Conservation (phyloP, 768 basidiomycete species). For the Serendipita indica region DNA sequence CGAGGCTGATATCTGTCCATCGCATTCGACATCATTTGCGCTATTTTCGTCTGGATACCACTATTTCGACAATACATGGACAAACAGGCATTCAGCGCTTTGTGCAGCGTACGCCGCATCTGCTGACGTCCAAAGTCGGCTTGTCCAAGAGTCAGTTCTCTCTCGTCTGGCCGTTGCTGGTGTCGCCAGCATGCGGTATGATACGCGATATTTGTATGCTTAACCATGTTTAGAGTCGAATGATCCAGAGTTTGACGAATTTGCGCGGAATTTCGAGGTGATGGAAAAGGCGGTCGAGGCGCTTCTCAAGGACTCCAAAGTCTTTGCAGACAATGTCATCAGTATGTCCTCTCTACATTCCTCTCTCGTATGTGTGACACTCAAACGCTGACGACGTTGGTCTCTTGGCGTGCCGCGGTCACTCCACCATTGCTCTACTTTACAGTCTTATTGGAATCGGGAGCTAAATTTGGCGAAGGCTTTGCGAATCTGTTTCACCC, state of each 20-base stretch:
- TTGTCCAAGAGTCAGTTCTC: slow-evolving; percentile 66
- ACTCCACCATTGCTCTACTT: too few relatives aligned
- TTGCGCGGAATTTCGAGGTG: slow-evolving; percentile 55
- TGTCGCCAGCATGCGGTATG: slow-evolving; percentile 9
- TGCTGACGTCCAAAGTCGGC: slow-evolving; percentile 75
- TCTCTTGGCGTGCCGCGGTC: neutral
- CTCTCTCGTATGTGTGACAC: neutral
- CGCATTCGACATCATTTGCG: too few relatives aligned
- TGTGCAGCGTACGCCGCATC: slow-evolving; percentile 57
- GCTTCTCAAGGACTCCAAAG: slow-evolving; percentile 79
- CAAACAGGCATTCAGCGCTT: neutral
- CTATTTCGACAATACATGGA: too few relatives aligned
- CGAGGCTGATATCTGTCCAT: too few relatives aligned
- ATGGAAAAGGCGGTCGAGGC: slow-evolving; percentile 78
- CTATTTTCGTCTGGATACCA: too few relatives aligned
- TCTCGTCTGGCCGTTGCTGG: neutral
- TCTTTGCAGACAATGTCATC: slow-evolving; percentile 71
- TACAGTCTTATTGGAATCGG: slow-evolving; percentile 50
- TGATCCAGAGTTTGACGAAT: slow-evolving; percentile 86
- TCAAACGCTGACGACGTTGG: neutral
- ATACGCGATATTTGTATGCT: slow-evolving; percentile 11
- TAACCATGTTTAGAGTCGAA: slow-evolving; percentile 39
- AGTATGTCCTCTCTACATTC: slow-evolving; percentile 29
- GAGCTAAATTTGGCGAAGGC: slow-evolving; percentile 47
- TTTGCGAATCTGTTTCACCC: slow-evolving; percentile 51